Evolutionary conservation across 768 basidiomycete species (phyloP).

Genomic region (Ephemerocybe angulata): DNA sequence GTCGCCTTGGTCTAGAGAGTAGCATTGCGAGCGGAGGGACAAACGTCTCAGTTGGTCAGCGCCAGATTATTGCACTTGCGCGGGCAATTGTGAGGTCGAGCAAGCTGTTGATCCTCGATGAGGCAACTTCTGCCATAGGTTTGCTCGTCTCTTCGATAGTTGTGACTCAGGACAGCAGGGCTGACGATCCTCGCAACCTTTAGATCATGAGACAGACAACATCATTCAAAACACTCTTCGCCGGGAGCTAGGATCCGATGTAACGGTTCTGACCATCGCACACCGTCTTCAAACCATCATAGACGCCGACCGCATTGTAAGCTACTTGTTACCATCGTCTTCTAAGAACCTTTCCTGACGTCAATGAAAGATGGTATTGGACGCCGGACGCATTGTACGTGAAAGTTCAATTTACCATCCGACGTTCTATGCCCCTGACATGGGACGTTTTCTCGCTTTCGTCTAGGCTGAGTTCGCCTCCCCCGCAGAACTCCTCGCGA

Average conservation of each 20-base stretch:
- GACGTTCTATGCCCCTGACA: no score
- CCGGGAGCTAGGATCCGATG: conserved; percentile 51
- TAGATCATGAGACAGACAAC: conserved; percentile 60
- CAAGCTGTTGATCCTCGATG: conserved; percentile 60
- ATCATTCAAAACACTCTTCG: conserved; percentile 71
- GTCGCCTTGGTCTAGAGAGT: conserved; percentile 46
- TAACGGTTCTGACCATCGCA: conserved; percentile 65
- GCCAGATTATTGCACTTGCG: conserved; percentile 67
- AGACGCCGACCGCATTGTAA: conserved; percentile 8
- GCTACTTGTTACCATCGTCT: neutral
- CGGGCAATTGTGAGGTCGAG: conserved; percentile 58
- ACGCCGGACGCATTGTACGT: conserved; percentile 41
- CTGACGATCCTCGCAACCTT: neutral
- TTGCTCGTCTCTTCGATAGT: conserved; percentile 4
- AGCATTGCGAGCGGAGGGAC: conserved; percentile 50
- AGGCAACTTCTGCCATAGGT: conserved; percentile 54
- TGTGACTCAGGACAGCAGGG: neutral
- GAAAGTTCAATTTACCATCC: no score
- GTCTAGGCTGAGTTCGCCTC: conserved; percentile 54
- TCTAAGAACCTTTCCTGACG: neutral
- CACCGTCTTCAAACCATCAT: conserved; percentile 43
- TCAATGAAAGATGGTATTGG: conserved; percentile 37
- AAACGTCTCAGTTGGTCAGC: conserved; percentile 75
- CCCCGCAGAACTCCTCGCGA: conserved; percentile 47
- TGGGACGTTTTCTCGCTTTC: no score